Base-by-base conservation (phyloP, 495 filamentous ascomycete genomes). In the Lophiostoma macrostomum region DNA sequence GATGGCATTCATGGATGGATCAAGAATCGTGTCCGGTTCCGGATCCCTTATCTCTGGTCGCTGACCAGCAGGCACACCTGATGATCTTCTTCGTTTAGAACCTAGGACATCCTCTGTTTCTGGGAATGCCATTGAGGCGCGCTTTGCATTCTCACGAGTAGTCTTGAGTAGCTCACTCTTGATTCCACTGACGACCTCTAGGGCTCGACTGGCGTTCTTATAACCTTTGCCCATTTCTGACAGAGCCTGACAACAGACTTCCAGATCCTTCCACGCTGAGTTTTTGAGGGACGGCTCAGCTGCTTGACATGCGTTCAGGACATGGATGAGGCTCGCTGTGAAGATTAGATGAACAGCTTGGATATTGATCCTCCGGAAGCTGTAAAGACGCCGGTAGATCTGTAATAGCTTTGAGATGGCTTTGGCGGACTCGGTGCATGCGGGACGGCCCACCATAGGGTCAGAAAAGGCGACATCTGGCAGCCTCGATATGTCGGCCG, bases 181-280 rank as follows among this genome's bases (percentile, higher is more conserved):
- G 27, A 62, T 27, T 16, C 19, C 49, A 19, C 35, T 47, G 20
- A 64, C n/a, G 10, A 58, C 50, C 13, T 64, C 60, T 0, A 64
- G 40, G 2, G 60, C 51, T n/a, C 60, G 30, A 1, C 50, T 39
- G 12, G 56, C 50, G 36, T 38, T 64, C 19, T 56, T 43, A 34
- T 51, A 64, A 3, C 50, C 32, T 31, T 51, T 25, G 3, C 60
- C 50, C 8, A 64, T 44, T 35, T 60, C 60, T 27, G 42, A 40
- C 3, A 64, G 34, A 12, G 56, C 57, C 30, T 58, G 56, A 44
- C 32, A 37, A 30, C 60, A 64, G 8, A 32, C 29, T 32, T 32
- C 29, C 29, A 32, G 29, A 32, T 32, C 29, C 29, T 32, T 7
- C 29, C 29, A 32, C n/a, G 29, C 29, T n/a, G 29, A 32, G 29